Evolutionary conservation across 2,329 filamentous ascomycete species (phyloP).

Genomic region (Trichoderma sp.): DNA sequence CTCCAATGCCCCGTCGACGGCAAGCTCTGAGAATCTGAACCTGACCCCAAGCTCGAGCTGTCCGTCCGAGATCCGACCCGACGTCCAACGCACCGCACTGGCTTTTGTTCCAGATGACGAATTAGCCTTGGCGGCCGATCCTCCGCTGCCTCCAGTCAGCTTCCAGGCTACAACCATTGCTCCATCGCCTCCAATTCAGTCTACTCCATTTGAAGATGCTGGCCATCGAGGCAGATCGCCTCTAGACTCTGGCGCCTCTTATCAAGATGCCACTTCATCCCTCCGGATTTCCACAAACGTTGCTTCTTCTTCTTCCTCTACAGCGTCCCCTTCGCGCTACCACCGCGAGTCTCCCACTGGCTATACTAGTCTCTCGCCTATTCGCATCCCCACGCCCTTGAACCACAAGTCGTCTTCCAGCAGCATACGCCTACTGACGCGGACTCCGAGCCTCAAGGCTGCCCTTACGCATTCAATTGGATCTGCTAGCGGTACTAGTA

Average conservation of each 20-base stretch:
- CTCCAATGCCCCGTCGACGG: slow-evolving; percentile 23
- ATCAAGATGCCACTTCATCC: slow-evolving; percentile 23
- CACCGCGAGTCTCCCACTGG: slow-evolving; percentile 37
- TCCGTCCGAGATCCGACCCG: slow-evolving; percentile 1
- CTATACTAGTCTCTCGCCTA: slow-evolving; percentile 32
- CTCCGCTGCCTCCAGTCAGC: slow-evolving; percentile 15
- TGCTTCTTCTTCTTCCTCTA: slow-evolving; percentile 17
- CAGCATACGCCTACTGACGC: slow-evolving; percentile 49
- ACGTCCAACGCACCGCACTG: background rate
- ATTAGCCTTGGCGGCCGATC: background rate
- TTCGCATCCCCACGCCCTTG: slow-evolving; percentile 28
- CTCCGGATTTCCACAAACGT: slow-evolving; percentile 41
- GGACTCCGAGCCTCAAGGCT: slow-evolving; percentile 61
- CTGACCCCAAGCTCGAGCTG: slow-evolving; percentile 5
- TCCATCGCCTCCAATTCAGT: slow-evolving; percentile 33
- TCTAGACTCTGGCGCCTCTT: background rate
- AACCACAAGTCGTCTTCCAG: slow-evolving; percentile 31
- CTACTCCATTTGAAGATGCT: slow-evolving; percentile 5
- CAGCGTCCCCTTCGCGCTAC: slow-evolving; percentile 25
- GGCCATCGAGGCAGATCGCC: background rate
- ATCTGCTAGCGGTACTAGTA: slow-evolving; percentile 57
- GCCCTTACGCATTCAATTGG: slow-evolving; percentile 43
- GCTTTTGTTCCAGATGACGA: slow-evolving; percentile 14
- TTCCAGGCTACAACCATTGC: slow-evolving; percentile 32
- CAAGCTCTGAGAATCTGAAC: slow-evolving; percentile 7